Percentiles rank a stretch among this genome's conserved stretches.
Conservation (phyloP, 2,329 filamentous ascomycete genomes). For the Emmonsiellopsis sp. region DNA sequence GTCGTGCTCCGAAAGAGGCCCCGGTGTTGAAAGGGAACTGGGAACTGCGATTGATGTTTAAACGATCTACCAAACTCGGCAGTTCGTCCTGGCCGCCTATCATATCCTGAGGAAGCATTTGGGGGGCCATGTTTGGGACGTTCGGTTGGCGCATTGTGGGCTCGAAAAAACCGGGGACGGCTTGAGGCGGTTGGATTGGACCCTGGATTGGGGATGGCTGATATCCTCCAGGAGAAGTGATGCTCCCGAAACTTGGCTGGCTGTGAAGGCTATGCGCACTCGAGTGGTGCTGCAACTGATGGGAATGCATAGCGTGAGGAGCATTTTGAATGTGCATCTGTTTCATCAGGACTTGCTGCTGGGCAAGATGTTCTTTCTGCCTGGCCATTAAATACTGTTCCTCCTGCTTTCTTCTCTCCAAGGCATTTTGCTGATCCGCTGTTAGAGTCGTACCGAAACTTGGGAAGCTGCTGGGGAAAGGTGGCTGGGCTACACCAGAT, state of each 20-base stretch:
- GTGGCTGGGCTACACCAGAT: slow-evolving; percentile 63
- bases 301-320: slow-evolving; percentile 40
- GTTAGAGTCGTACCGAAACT: slow-evolving; percentile 95
- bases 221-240: slow-evolving; percentile 72
- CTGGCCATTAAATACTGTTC: slow-evolving; percentile 95
- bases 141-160: slow-evolving; percentile 36
- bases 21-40: slow-evolving; percentile 39
- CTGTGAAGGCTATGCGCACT: slow-evolving; percentile 94
- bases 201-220: slow-evolving; percentile 52
- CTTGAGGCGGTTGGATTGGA: slow-evolving; percentile 46
- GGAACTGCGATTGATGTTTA: slow-evolving; percentile 48
- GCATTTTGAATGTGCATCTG: slow-evolving; percentile 58
- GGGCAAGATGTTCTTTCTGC: slow-evolving; percentile 84
- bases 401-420: slow-evolving; percentile 93
- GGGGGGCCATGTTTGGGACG: slow-evolving; percentile 23
- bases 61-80: slow-evolving; percentile 53
- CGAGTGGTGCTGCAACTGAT: slow-evolving; percentile 75
- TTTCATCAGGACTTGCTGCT: slow-evolving; percentile 69
- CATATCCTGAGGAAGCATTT: slow-evolving; percentile 31
- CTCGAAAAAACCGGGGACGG: slow-evolving; percentile 64
- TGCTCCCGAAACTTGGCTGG: slow-evolving; percentile 92
- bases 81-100: slow-evolving; percentile 61
- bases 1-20: slow-evolving; percentile 37
- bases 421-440: slow-evolving; percentile 93
- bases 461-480: slow-evolving; percentile 86